phyloP scores from a whole-genome alignment of 306 rosid species.

The Vicia faba region DNA sequence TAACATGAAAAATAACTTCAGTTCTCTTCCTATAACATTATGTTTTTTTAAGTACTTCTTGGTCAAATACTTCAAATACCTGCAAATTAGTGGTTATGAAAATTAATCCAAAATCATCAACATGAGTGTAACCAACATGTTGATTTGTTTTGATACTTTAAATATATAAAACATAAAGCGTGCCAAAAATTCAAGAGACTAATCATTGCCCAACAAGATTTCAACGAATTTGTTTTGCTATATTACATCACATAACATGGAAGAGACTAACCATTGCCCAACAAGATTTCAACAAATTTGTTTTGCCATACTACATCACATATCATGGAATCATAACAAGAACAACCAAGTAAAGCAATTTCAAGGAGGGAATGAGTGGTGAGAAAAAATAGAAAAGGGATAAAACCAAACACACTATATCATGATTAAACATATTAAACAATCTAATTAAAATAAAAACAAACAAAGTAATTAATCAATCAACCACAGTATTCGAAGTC shows the following conservation, averaged over 20 bases:
- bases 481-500: background rate
- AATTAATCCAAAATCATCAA: too few species aligned
- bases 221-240: background rate
- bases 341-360: background rate
- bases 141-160: too few species aligned
- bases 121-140: too few species aligned
- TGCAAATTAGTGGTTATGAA: too few species aligned
- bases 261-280: too few species aligned
- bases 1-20: too few species aligned
- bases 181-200: background rate
- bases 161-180: background rate
- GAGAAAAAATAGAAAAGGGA: background rate
- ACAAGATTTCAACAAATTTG: too few species aligned
- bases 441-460: background rate
- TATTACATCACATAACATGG: too few species aligned
- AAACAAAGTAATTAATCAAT: background rate
- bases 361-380: background rate
- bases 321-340: background rate
- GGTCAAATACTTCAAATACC: constrained; percentile 54
- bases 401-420: too few species aligned
- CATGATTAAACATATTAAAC: too few species aligned
- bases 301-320: background rate
- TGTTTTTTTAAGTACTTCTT: constrained; percentile 60
- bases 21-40: too few species aligned
- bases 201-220: background rate